phyloP scores from a whole-genome alignment of 169 alveolate species.

The Plasmodium sp. region DNA sequence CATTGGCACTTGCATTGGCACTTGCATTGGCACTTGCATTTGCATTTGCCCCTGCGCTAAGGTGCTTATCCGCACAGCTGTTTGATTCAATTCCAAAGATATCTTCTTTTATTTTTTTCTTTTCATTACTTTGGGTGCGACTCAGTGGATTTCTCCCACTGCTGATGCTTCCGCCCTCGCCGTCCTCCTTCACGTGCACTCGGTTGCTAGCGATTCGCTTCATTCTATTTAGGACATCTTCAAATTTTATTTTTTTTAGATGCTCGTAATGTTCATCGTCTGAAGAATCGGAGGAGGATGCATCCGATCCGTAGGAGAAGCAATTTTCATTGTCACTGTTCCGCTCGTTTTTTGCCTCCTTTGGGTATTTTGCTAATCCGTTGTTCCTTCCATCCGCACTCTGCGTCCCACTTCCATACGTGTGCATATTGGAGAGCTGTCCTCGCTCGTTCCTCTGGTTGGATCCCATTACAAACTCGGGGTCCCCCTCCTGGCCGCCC shows the following conservation, averaged over 20 bases:
- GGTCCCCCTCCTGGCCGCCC: not conserved
- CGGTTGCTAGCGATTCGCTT: slow-evolving; percentile 28
- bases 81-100: not conserved
- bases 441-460: not conserved
- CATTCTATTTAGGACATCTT: slow-evolving; percentile 60
- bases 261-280: slow-evolving; percentile 25
- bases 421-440: not conserved
- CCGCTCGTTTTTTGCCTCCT: slow-evolving; percentile 2
- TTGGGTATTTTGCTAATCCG: not conserved
- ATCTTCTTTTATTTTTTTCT: not conserved
- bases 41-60: not conserved
- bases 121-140: not conserved
- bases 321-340: slow-evolving; percentile 2
- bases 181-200: not conserved
- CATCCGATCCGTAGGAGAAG: slow-evolving; percentile 19
- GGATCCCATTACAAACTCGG: not conserved
- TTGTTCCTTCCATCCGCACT: not conserved
- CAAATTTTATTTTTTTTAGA: slow-evolving; percentile 34
- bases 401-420: not conserved
- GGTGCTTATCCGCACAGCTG: not conserved
- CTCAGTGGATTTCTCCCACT: not conserved
- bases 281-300: not conserved
- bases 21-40: not conserved
- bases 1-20: not conserved
- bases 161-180: not conserved